These are phyloP conservation scores for Nepenthes gracilis DNA, from an alignment of 148 eudicot genomes.

Conservation along the genomic window DNA sequence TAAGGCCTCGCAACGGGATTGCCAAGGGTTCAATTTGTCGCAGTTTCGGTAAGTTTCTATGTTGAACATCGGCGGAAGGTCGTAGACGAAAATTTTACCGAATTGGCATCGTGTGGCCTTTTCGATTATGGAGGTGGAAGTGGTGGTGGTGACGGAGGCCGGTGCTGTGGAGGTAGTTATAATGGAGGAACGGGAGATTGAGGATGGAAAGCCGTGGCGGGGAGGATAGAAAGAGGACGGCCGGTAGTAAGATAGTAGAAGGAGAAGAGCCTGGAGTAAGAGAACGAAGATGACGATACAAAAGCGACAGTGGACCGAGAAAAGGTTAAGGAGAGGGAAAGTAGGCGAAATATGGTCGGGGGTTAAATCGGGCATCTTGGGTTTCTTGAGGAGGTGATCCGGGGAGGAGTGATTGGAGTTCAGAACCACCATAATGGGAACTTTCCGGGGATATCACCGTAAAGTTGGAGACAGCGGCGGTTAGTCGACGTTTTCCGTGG, in stretches of 20 bases:
- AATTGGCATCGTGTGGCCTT: neutral
- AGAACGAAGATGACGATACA: neutral
- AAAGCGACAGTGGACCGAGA: neutral
- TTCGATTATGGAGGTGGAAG: no score
- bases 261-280: neutral
- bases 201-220: neutral
- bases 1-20: neutral
- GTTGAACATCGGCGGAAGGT: conserved; percentile 3
- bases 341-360: no score
- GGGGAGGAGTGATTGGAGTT: no score
- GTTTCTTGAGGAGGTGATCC: no score
- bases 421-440: no score
- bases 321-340: no score
- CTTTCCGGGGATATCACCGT: no score
- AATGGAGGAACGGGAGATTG: neutral
- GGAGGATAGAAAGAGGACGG: neutral
- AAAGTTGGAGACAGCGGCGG: no score
- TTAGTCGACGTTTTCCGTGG: no score
- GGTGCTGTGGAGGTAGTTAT: neutral
- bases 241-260: neutral
- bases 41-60: neutral
- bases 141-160: neutral
- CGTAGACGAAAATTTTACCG: neutral
- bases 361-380: no score
- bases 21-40: neutral